A percentile compares a stretch with the other conserved stretches of the same genome.
These are phyloP conservation scores for Psilocybe cubensis DNA, from an alignment of 768 basidiomycete species.

Conservation along the genomic window DNA sequence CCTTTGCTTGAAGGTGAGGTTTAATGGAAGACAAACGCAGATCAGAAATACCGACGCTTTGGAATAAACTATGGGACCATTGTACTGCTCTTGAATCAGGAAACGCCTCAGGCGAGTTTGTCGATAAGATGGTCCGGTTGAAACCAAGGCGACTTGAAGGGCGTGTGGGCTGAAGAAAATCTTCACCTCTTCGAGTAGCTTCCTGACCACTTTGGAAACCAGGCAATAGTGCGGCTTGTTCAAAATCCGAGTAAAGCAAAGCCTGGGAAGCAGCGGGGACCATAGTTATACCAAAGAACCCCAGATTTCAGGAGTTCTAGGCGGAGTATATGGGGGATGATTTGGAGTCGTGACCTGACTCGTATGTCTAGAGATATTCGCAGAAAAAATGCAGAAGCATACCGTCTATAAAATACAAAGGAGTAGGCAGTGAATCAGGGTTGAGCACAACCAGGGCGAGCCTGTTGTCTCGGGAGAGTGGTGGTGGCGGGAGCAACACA, in stretches of 20 bases:
- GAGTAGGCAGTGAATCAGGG: slow-evolving; percentile 3
- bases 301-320: slow-evolving; percentile 14
- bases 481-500: slow-evolving; percentile 17
- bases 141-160: slow-evolving; percentile 55
- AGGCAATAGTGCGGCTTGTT: slow-evolving; percentile 10
- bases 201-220: slow-evolving; percentile 12
- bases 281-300: slow-evolving; percentile 23
- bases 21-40: slow-evolving; percentile 15
- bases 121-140: slow-evolving; percentile 27
- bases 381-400: slow-evolving; percentile 17
- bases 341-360: slow-evolving; percentile 23
- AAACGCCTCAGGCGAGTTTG: slow-evolving; percentile 13
- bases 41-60: slow-evolving; percentile 21
- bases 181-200: slow-evolving; percentile 23
- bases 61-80: slow-evolving; percentile 23
- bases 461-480: slow-evolving; percentile 21
- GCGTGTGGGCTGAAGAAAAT: slow-evolving; percentile 34
- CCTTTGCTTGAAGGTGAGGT: slow-evolving; percentile 5
- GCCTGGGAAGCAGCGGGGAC: slow-evolving; percentile 19
- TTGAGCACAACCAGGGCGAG: slow-evolving; percentile 25
- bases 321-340: slow-evolving; percentile 12
- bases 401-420: slow-evolving; percentile 23
- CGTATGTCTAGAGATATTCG: slow-evolving; percentile 25
- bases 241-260: slow-evolving; percentile 13
- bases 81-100: slow-evolving; percentile 18